These are phyloP conservation scores for Talaromyces sp. DNA, from an alignment of 2,329 filamentous ascomycete species.

Conservation along the genomic window DNA sequence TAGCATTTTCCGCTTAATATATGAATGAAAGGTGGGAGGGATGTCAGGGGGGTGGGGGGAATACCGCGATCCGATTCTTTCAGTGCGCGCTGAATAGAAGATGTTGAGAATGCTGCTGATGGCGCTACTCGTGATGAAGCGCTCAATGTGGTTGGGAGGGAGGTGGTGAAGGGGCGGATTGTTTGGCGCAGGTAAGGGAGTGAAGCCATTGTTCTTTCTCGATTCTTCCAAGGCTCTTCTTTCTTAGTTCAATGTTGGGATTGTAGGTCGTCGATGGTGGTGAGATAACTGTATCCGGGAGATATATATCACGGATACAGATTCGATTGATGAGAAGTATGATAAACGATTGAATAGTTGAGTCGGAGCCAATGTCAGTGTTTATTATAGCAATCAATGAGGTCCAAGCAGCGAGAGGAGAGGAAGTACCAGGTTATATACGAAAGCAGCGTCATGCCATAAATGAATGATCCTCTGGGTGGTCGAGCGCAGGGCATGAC, in stretches of 20 bases:
- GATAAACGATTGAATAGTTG: not conserved
- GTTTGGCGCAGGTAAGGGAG: slow-evolving; percentile 7
- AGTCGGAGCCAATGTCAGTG: not conserved
- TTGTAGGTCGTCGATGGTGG: not conserved
- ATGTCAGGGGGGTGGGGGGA: slow-evolving; percentile 21
- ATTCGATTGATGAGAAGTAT: not conserved
- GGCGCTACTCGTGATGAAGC: not conserved
- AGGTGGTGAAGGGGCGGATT: slow-evolving; percentile 1
- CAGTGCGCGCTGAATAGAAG: slow-evolving; percentile 28
- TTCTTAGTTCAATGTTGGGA: not conserved
- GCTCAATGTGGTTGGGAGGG: not conserved
- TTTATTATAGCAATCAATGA: not conserved
- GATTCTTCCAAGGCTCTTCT: not conserved
- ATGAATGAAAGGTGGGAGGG: too few relatives aligned
- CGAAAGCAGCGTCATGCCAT: not conserved
- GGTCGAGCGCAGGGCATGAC: slow-evolving; percentile 13
- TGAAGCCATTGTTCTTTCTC: not conserved
- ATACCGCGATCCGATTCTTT: slow-evolving; percentile 40
- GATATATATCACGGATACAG: not conserved
- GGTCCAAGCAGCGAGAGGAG: too few relatives aligned
- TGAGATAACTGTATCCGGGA: not conserved
- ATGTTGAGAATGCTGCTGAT: slow-evolving; percentile 19
- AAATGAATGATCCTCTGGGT: not conserved
- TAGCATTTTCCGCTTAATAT: too few relatives aligned
- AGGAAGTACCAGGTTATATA: not conserved